Evolutionary conservation across 208 protist genomes (phyloP), one percentile per base, ranked within the genome.

Genomic region (Leptomonas pyrrhocoris): DNA sequence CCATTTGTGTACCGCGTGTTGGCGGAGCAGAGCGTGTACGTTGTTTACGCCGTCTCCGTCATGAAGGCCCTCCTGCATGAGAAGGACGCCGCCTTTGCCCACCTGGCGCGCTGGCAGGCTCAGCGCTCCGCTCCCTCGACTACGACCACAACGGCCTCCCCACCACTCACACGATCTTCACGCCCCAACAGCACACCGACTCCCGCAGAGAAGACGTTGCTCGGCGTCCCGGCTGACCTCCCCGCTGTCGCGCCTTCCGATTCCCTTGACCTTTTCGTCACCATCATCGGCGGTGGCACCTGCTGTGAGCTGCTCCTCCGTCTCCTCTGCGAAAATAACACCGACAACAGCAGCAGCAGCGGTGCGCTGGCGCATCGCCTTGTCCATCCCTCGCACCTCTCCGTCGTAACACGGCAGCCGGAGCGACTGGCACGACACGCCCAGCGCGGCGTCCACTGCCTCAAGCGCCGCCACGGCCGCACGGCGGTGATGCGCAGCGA

Each of bases 321-420:
- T 28, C 45, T 63, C 12, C 51, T 69, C 16, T 68, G 48, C 38
- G 31, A 66, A 38, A 38, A 9, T 34, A 31, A 59, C 63, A 31
- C 30, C 25, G 9, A 9, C 45, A 31, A 59, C 63, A 31, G 42
- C 25, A 3, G 34, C 9, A 38, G 9, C 34, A 38, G 34, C 9
- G 34, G 7, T 38, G 34, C 34, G 3, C 34, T 12, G n/a, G n/a
- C 16, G 6, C 45, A 31, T 38, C 63, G 42, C 25, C 73, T 93
- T 13, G 64, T 93, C 19, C 90, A 95, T 68, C 84, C 86, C 2
- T 86, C 81, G 6, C 86, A 86, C 60, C 79, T 95, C 25, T 90
- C 90, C 18, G 85, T 95, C 19, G 78, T 93, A 27, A 92, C 90
- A n/a, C 77, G 85, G 2, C 85, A 93, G 66, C 69, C 81, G 2